Percentiles rank a stretch among this genome's conserved stretches.
Conservation (phyloP, 495 filamentous ascomycete species). For the Terfezia boudieri region DNA sequence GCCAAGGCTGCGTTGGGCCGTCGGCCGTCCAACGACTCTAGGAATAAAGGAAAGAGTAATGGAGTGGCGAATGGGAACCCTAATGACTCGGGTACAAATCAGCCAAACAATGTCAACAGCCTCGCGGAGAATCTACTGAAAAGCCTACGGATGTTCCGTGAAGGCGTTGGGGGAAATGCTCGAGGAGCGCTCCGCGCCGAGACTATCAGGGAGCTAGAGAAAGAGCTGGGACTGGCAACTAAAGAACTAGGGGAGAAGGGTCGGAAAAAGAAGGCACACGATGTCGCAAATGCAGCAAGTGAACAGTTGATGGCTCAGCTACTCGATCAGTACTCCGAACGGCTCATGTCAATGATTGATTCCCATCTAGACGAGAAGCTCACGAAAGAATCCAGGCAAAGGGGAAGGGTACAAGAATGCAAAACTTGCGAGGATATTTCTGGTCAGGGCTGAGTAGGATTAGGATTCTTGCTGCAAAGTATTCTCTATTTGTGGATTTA, state of each 20-base stretch:
- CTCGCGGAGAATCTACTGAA: constrained; percentile 16
- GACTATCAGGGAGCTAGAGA: constrained; percentile 48
- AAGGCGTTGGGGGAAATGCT: constrained; percentile 39
- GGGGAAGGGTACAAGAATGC: background rate
- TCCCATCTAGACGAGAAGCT: constrained; percentile 30
- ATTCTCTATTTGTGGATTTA: no score
- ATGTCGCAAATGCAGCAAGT: constrained; percentile 23
- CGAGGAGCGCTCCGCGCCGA: constrained; percentile 41
- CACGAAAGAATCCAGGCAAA: background rate
- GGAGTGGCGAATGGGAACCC: constrained; percentile 5
- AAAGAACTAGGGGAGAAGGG: constrained; percentile 40
- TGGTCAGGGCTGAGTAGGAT: background rate
- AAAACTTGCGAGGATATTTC: background rate
- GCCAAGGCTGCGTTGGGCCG: constrained; percentile 7
- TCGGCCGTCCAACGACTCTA: constrained; percentile 8
- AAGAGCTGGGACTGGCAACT: constrained; percentile 54
- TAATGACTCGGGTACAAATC: constrained; percentile 2
- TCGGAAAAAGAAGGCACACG: constrained; percentile 21
- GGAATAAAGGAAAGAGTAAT: constrained; percentile 13
- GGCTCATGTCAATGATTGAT: constrained; percentile 45
- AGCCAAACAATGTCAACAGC: constrained; percentile 5
- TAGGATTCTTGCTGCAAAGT: background rate
- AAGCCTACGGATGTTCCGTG: constrained; percentile 52
- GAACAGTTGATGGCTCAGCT: constrained; percentile 34
- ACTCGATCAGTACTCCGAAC: constrained; percentile 50